Evolutionary conservation across 2,329 filamentous ascomycete species (phyloP).

Genomic region (Colletotrichum endophyticum): DNA sequence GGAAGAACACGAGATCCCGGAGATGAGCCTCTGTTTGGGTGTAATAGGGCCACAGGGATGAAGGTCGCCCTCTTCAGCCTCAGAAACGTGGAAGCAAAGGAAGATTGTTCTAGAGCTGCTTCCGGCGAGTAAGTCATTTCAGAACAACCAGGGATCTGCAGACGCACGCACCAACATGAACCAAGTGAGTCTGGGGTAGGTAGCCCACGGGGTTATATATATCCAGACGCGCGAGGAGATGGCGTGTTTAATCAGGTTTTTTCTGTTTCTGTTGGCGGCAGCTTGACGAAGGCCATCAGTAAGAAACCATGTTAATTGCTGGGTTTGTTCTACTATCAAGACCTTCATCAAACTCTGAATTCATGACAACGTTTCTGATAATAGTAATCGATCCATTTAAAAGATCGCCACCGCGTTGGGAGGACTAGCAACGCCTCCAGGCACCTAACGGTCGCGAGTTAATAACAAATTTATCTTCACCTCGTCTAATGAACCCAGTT

Average conservation of each 20-base stretch:
- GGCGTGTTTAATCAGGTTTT: neutral
- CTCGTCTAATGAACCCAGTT: rapidly evolving
- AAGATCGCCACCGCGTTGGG: constrained; percentile 43
- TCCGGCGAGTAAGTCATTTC: neutral
- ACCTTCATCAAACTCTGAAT: neutral
- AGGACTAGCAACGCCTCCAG: constrained; percentile 41
- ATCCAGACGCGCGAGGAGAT: too few species aligned
- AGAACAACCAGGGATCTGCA: neutral
- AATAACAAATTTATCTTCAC: neutral
- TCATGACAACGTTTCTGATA: neutral
- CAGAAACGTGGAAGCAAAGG: neutral
- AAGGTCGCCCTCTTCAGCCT: neutral
- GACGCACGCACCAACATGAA: neutral
- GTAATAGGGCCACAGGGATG: neutral
- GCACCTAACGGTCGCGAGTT: constrained; percentile 26
- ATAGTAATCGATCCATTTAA: neutral
- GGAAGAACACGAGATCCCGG: neutral
- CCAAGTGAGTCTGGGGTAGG: neutral
- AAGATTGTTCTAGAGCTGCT: neutral
- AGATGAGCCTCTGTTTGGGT: neutral
- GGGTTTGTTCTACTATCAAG: neutral
- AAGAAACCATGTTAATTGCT: neutral
- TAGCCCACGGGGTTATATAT: neutral
- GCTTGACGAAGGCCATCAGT: neutral
- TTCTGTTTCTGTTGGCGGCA: neutral